Conservation (phyloP, 169 alveolate species). For the Plasmodium knowlesi region DNA sequence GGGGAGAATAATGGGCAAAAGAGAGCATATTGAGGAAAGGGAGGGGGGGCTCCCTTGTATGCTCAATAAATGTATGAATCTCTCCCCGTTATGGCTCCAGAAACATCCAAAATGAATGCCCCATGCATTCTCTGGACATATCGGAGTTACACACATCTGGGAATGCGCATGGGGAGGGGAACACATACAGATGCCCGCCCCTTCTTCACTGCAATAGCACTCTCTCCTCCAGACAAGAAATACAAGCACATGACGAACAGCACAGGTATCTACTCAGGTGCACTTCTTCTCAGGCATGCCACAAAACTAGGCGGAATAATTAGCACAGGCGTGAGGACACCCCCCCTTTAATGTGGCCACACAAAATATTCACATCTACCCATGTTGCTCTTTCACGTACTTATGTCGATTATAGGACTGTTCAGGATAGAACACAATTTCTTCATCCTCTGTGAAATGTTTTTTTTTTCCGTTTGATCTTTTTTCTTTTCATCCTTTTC, state of each 20-base stretch:
- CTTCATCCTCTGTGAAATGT: slow-evolving; percentile 70
- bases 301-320: not conserved
- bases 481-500: slow-evolving; percentile 16
- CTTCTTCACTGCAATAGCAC: not conserved
- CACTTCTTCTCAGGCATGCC: not conserved
- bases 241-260: not conserved
- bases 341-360: not conserved
- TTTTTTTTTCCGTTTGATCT: slow-evolving; percentile 38
- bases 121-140: no score
- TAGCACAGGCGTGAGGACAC: not conserved
- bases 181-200: not conserved
- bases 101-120: not conserved
- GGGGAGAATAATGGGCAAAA: not conserved
- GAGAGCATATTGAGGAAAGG: not conserved
- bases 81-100: not conserved
- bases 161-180: not conserved
- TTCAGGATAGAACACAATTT: slow-evolving; percentile 43
- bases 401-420: slow-evolving; percentile 67
- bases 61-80: not conserved
- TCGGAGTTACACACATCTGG: not conserved
- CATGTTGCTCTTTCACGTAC: slow-evolving; percentile 26
- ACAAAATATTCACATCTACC: slow-evolving; percentile 6
- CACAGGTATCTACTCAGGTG: not conserved
- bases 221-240: not conserved
- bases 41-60: not conserved